Percentiles rank a stretch among this genome's conserved stretches.
These are phyloP conservation scores for Cymbidium sinense DNA, from an alignment of 106 monocot species.

Conservation along the genomic window DNA sequence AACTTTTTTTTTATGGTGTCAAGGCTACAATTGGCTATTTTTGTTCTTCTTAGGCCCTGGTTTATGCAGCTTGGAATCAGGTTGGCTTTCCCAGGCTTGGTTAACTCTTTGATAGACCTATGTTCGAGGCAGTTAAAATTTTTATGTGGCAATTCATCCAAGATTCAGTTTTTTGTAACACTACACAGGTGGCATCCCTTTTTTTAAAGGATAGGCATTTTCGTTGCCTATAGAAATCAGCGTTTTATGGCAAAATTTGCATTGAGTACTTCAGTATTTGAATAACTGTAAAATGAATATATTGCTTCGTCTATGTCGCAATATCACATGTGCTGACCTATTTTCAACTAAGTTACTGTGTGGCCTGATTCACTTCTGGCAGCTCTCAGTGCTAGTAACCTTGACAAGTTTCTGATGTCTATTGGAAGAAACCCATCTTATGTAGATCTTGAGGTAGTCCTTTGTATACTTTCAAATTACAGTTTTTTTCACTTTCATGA, in stretches of 20 bases:
- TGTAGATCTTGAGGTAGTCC: constrained; percentile 82
- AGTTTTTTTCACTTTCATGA: background rate
- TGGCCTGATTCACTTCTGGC: constrained; percentile 7
- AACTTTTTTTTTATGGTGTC: no score
- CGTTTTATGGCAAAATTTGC: background rate
- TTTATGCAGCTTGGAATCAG: background rate
- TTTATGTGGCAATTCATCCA: background rate
- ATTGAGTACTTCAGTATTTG: background rate
- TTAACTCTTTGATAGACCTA: background rate
- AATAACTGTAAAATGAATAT: background rate
- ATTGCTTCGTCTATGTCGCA: background rate
- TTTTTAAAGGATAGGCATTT: background rate
- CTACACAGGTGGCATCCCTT: background rate
- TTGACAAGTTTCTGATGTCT: constrained; percentile 82
- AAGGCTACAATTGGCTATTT: background rate
- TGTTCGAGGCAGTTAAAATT: background rate
- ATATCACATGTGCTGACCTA: no score
- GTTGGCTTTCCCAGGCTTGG: background rate
- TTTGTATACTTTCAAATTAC: background rate
- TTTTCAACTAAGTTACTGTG: background rate
- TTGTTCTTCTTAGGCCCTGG: background rate
- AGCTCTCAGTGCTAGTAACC: constrained; percentile 63
- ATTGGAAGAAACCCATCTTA: constrained; percentile 69
- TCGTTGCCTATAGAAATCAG: background rate
- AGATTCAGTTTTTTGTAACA: background rate